Base-by-base conservation (phyloP, 345 rosid species). In the Laguncularia racemosa region DNA sequence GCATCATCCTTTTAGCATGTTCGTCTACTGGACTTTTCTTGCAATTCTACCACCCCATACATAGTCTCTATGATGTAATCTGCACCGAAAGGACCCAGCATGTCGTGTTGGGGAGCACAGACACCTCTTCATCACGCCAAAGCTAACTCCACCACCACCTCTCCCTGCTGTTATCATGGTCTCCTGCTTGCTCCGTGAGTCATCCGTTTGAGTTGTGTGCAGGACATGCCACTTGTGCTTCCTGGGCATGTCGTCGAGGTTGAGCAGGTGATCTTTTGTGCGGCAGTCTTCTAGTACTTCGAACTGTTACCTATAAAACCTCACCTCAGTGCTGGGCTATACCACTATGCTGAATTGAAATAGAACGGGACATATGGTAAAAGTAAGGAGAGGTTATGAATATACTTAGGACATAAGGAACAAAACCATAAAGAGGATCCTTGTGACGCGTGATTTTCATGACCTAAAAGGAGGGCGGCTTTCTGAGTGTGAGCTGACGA, bases 71-170 rank as follows among this genome's bases (percentile, higher is more conserved):
- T 67, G 87, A 64, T 91, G 96, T 56, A 71, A 70, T 81, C 96
- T 76, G 73, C 93, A 87, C 71, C 84, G 67, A 67, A 90, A 87
- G 10, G 97, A 87, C 19, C 97, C 83, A 0, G 90, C 86, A 53
- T 91, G 97, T 67, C 21, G 73, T 7, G 91, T 78, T 6, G 95
- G 95, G 10, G 95, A 88, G 68, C 95, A 91, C 6, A 80, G 46
- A 28, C 95, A 88, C 67, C 18, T 50, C 80, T 72, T 79, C 53
- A 49, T 66, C 33, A 65, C 67, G 48, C 74, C 40, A 11, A 48
- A 76, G 5, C 64, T 73, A 15, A 21, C 60, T 17, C 57, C 75
- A 52, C 50, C 75, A 52, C 50, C 74, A 46, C 71, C 58, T 1
- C 14, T 61, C 52, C 26, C 66, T 23, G 28, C 28, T 23, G 28